Percentiles rank a stretch among this genome's conserved stretches.
phyloP scores from a whole-genome alignment of 2,329 filamentous ascomycete genomes.

The Fusarium verrucosum region DNA sequence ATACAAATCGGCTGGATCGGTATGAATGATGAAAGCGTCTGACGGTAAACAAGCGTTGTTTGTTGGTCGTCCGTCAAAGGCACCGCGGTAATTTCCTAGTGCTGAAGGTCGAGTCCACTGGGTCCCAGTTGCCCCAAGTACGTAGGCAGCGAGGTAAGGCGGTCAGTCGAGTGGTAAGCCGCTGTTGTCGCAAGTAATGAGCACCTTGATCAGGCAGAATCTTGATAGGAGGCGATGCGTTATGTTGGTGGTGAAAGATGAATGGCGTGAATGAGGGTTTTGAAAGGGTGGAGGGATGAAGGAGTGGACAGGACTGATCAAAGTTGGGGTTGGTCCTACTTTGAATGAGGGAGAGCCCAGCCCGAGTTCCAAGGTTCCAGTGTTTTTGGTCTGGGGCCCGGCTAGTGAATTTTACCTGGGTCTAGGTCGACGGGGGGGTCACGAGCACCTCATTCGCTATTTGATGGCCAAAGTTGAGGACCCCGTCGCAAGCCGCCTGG shows the following conservation, averaged over 20 bases:
- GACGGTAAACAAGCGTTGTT: not conserved
- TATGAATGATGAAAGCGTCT: not conserved
- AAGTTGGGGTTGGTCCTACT: constrained; percentile 27
- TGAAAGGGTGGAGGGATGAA: constrained; percentile 32
- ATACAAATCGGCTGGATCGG: constrained; percentile 2
- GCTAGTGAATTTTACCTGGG: constrained; percentile 35
- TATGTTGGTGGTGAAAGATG: not conserved
- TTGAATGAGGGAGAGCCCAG: constrained; percentile 35
- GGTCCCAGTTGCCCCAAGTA: no score
- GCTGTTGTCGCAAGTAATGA: not conserved
- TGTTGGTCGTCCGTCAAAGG: not conserved
- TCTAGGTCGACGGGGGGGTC: constrained; percentile 17
- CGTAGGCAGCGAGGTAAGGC: no score
- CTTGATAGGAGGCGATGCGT: not conserved
- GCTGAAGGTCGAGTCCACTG: not conserved
- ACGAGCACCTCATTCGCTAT: constrained; percentile 35
- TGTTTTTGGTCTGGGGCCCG: constrained; percentile 33
- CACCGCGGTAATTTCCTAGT: constrained; percentile 1
- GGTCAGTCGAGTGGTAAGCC: not conserved
- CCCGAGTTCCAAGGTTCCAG: constrained; percentile 24
- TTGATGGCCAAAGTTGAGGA: constrained; percentile 24
- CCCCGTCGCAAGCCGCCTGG: constrained; percentile 12
- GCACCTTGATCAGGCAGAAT: not conserved
- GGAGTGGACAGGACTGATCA: constrained; percentile 28
- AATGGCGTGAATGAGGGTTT: constrained; percentile 19